Percentiles rank a stretch among this genome's conserved stretches.
Evolutionary conservation across 2,329 filamentous ascomycete genomes (phyloP).

Genomic region (Colletotrichum australisinense): DNA sequence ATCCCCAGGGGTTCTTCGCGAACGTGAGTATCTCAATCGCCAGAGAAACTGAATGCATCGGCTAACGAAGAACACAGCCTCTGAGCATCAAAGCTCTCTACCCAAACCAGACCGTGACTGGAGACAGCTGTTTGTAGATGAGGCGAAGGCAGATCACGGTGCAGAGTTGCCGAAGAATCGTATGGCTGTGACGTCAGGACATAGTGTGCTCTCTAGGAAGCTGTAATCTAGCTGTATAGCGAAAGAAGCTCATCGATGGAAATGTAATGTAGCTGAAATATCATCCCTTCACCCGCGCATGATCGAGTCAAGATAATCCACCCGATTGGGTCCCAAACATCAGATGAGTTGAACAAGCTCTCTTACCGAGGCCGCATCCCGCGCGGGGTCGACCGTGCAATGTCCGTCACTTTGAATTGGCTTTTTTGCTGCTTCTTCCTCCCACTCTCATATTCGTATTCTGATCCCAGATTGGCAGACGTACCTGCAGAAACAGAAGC

Average conservation of each 20-base stretch:
- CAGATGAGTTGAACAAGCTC: constrained; percentile 7
- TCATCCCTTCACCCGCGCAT: neutral
- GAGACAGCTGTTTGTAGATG: neutral
- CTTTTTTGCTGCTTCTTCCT: neutral
- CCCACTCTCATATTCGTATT: neutral
- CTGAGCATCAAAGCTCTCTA: neutral
- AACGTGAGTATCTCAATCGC: neutral
- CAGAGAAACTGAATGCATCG: neutral
- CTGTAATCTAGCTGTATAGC: neutral
- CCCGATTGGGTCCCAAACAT: constrained; percentile 1
- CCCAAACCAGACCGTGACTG: neutral
- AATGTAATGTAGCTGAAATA: neutral
- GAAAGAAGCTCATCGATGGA: neutral
- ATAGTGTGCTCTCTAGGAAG: neutral
- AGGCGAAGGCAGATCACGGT: neutral
- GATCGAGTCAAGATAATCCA: neutral
- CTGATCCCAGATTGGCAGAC: neutral
- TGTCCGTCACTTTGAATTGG: neutral
- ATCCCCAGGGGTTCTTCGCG: constrained; percentile 27
- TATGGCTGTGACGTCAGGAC: neutral
- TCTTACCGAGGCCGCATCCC: neutral
- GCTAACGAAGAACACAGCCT: neutral
- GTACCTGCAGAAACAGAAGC: neutral
- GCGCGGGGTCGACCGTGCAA: neutral
- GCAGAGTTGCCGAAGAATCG: neutral